Evolutionary conservation across 2,329 filamentous ascomycete species (phyloP), one percentile per base, ranked within the genome.

Genomic region (Penicillium sp.): DNA sequence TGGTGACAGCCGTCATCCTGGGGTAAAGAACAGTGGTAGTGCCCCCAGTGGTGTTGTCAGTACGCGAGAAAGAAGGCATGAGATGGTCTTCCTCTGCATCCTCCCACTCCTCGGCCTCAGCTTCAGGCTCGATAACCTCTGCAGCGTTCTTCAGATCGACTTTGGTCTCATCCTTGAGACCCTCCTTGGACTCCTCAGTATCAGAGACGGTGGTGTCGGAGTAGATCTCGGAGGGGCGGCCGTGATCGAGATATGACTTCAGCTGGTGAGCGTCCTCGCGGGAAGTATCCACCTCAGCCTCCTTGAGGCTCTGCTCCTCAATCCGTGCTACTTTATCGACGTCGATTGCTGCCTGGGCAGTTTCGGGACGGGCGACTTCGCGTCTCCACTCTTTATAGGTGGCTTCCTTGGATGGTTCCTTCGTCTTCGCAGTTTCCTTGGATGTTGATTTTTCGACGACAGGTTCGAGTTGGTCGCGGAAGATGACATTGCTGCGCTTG

Each of bases 71-170:
- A 2, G 88, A 93, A 20, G 83, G 84, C n/a, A n/a, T n/a, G 47
- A 87, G 87, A 18, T 85, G 85, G 57, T 84, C 80, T n/a, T 82
- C 80, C 42, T 82, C 80, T 50, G 80, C 81, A 52, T 89, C 87
- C 10, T 87, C 85, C 13, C 84, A 86, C 63, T 89, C 86, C 57
- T 88, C 85, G 63, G 89, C 86, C 56, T 88, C 85, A 0, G 77
- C 69, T 55, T 84, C 81, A 6, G 73, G 68, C 14, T 67, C 62
- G 11, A 58, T 58, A 10, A 54, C 38, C 9, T 56, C 52, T 6
- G n/a, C 27, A 18, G 35, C 24, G 10, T 3, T 23, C 20, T 37
- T 24, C 20, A 37, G 20, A 23, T 37, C 20, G 24, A 23, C 18
- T 20, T 37, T 22, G 11, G 7, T 20, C 18, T 37, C 35, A 14